A percentile compares a stretch with the other conserved stretches of the same genome.
These are phyloP conservation scores for Cytospora piceae DNA, from an alignment of 2,329 filamentous ascomycete species.

Conservation along the genomic window DNA sequence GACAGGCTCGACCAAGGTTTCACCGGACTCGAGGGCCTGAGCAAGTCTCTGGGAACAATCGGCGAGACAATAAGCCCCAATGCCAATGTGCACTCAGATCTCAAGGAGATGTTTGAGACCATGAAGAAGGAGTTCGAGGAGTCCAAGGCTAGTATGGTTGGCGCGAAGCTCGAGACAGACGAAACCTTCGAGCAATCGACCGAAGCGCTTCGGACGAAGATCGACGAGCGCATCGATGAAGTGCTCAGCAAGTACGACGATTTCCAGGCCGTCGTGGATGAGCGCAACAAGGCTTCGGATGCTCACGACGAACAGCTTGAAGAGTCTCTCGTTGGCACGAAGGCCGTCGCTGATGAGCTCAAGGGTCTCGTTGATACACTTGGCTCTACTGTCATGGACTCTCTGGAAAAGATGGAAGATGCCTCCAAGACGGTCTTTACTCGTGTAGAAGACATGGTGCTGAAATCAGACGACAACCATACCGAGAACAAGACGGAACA, in stretches of 20 bases:
- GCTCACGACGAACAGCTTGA: conserved; percentile 74
- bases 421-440: conserved; percentile 86
- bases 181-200: conserved; percentile 70
- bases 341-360: conserved; percentile 82
- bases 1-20: conserved; percentile 76
- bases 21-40: conserved; percentile 71
- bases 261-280: conserved; percentile 73
- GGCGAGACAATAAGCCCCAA: conserved; percentile 65
- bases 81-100: conserved; percentile 60
- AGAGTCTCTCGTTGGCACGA: conserved; percentile 74
- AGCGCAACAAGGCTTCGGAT: conserved; percentile 73
- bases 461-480: conserved; percentile 76
- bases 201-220: conserved; percentile 56
- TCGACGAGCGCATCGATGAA: conserved; percentile 71
- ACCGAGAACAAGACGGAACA: conserved; percentile 77
- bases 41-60: conserved; percentile 69
- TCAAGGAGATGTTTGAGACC: conserved; percentile 73
- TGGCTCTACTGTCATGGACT: conserved; percentile 77
- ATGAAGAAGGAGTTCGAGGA: conserved; percentile 89
- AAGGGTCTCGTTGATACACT: conserved; percentile 85
- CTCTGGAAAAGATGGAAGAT: conserved; percentile 83
- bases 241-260: conserved; percentile 89
- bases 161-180: conserved; percentile 80
- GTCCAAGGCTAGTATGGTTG: conserved; percentile 76
- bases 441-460: conserved; percentile 77